Evolutionary conservation across 2,329 filamentous ascomycete species (phyloP).

Genomic region (Talaromyces sp.): DNA sequence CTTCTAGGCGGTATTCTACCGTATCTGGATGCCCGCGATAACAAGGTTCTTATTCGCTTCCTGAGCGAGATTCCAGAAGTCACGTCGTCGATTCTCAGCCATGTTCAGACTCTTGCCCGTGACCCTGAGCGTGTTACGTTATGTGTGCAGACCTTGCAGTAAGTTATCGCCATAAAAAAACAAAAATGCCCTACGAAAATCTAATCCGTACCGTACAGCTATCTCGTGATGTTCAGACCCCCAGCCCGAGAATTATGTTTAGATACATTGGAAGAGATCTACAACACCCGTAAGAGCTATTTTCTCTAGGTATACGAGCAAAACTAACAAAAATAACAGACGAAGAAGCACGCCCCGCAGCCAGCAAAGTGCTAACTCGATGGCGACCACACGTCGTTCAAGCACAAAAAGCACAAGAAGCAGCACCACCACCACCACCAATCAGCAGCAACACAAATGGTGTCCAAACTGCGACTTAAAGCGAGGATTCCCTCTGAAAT

Average conservation of each 20-base stretch:
- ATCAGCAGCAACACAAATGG: neutral
- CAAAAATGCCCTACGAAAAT: neutral
- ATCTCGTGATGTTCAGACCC: constrained; percentile 55
- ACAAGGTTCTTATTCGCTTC: constrained; percentile 79
- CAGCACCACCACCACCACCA: neutral
- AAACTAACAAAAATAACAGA: constrained; percentile 23
- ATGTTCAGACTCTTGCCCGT: constrained; percentile 60
- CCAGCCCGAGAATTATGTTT: constrained; percentile 54
- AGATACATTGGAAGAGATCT: constrained; percentile 56
- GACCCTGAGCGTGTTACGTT: constrained; percentile 60
- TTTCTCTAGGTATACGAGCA: neutral
- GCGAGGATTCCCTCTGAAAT: neutral
- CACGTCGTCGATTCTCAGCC: constrained; percentile 63
- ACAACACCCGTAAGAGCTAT: constrained; percentile 45
- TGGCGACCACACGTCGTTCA: constrained; percentile 48
- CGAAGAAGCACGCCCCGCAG: constrained; percentile 43
- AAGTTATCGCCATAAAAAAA: constrained; percentile 22
- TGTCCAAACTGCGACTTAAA: neutral
- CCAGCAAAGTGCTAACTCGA: constrained; percentile 50
- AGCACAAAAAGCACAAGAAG: constrained; percentile 11
- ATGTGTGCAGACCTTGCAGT: constrained; percentile 54
- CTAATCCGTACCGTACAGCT: constrained; percentile 29
- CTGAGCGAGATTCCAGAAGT: constrained; percentile 85
- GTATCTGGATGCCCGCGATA: constrained; percentile 82
- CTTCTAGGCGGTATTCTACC: constrained; percentile 85